Evolutionary conservation across 2,329 filamentous ascomycete species (phyloP).

Genomic region (Chlorencoelia australis): DNA sequence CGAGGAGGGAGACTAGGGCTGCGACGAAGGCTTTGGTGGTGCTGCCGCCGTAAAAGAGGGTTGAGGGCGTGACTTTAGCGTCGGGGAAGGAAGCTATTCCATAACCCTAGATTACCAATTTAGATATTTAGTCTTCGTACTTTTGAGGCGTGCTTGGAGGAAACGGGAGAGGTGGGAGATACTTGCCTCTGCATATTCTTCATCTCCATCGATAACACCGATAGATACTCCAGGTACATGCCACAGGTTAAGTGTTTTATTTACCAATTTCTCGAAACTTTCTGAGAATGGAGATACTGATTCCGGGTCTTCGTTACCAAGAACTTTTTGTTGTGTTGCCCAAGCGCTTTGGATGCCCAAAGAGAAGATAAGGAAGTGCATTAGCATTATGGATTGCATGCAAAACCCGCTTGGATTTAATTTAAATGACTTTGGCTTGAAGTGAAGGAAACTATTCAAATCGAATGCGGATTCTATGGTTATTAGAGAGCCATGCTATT

Average conservation of each 20-base stretch:
- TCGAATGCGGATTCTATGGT: no score
- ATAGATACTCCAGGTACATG: constrained; percentile 40
- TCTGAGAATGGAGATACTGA: constrained; percentile 12
- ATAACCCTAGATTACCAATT: constrained; percentile 30
- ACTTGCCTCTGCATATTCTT: constrained; percentile 32
- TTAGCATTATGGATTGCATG: neutral
- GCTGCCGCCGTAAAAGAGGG: constrained; percentile 45
- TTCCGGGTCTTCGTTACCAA: neutral
- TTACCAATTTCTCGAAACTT: constrained; percentile 17
- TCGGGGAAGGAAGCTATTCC: constrained; percentile 30
- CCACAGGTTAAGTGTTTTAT: constrained; percentile 30
- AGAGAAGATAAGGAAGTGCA: neutral
- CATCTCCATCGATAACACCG: constrained; percentile 36
- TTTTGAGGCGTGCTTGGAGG: neutral
- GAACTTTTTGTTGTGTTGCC: neutral
- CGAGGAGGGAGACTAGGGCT: constrained; percentile 39
- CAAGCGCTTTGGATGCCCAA: neutral
- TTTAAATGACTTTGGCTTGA: no score
- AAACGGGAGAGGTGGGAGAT: constrained; percentile 1
- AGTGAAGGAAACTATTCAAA: no score
- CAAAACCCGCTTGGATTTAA: no score
- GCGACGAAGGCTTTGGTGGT: constrained; percentile 46
- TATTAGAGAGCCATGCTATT: no score
- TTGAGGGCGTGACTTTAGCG: constrained; percentile 34
- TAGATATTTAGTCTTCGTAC: neutral